Evolutionary conservation across 768 basidiomycete genomes (phyloP).

Genomic region (Termitomyces sp.): DNA sequence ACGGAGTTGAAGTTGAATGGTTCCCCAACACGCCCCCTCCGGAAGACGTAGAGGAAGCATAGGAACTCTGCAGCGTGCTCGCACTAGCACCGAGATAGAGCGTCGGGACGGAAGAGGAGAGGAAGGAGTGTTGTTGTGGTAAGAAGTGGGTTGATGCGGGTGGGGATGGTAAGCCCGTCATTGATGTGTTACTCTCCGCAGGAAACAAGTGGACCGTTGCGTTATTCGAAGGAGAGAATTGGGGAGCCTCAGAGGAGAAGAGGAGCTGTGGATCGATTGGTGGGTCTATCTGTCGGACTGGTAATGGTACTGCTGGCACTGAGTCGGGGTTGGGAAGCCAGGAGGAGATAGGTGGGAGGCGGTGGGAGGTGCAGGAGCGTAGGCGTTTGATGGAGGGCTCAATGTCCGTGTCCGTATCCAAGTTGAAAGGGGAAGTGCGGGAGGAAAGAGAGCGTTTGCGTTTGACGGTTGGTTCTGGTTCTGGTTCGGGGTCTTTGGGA

Average conservation of each 20-base stretch:
- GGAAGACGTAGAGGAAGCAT: background rate
- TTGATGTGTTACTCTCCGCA: conserved; percentile 21
- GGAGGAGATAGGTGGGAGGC: conserved; percentile 66
- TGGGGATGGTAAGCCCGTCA: conserved; percentile 31
- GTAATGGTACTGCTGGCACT: conserved; percentile 1
- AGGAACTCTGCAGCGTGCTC: background rate
- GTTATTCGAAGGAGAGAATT: conserved; percentile 19
- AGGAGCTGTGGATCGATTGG: conserved; percentile 33
- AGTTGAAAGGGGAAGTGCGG: background rate
- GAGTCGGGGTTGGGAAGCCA: conserved; percentile 45
- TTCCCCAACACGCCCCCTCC: background rate
- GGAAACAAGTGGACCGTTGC: background rate
- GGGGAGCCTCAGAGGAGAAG: conserved; percentile 20
- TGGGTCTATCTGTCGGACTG: conserved; percentile 8
- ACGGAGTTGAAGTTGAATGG: background rate
- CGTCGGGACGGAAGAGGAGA: conserved; percentile 1
- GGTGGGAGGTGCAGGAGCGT: conserved; percentile 24
- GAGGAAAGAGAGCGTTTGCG: conserved; percentile 5
- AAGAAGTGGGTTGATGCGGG: conserved; percentile 9
- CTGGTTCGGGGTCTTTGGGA: too few relatives aligned
- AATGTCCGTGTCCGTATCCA: background rate
- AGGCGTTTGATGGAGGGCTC: conserved; percentile 11
- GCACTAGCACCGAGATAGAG: conserved; percentile 8
- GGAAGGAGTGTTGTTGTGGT: background rate
- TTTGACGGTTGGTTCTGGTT: background rate